Evolutionary conservation across 164 flowering plant genomes (phyloP).

Genomic region (Pachysandra terminalis): DNA sequence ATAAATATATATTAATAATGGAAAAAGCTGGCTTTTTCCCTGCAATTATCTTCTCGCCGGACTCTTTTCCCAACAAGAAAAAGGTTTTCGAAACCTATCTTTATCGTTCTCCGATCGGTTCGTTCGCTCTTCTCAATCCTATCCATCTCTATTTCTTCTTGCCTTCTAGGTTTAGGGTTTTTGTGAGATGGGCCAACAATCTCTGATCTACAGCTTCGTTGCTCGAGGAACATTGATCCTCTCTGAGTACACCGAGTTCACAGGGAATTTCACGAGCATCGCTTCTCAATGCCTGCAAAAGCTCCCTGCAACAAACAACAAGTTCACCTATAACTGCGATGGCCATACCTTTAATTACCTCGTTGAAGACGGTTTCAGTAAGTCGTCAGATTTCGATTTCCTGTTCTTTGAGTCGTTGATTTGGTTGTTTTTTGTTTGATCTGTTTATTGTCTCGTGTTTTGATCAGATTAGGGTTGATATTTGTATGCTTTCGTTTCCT

Average conservation of each 20-base stretch:
- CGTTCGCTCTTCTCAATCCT: no score
- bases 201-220: slow-evolving; percentile 64
- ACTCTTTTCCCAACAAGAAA: no score
- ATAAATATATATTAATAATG: no score
- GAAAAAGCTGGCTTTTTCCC: no score
- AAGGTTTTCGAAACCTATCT: no score
- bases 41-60: no score
- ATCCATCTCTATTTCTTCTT: no score
- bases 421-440: slow-evolving; percentile 4
- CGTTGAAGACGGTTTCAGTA: slow-evolving; percentile 67
- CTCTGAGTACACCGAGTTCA: slow-evolving; percentile 61
- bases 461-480: background rate
- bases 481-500: background rate
- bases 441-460: background rate
- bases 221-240: slow-evolving; percentile 59
- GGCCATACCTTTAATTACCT: slow-evolving; percentile 64
- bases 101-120: no score
- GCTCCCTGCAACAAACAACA: slow-evolving; percentile 60
- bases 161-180: slow-evolving; percentile 8
- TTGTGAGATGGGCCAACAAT: slow-evolving; percentile 49
- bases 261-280: slow-evolving; percentile 58
- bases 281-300: slow-evolving; percentile 74
- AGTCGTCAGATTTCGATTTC: background rate
- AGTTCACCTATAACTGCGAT: slow-evolving; percentile 71
- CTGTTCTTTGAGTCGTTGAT: slow-evolving; percentile 1